Base-by-base conservation (phyloP, 768 basidiomycete species). In the Chalciporus pseudorubinellus region DNA sequence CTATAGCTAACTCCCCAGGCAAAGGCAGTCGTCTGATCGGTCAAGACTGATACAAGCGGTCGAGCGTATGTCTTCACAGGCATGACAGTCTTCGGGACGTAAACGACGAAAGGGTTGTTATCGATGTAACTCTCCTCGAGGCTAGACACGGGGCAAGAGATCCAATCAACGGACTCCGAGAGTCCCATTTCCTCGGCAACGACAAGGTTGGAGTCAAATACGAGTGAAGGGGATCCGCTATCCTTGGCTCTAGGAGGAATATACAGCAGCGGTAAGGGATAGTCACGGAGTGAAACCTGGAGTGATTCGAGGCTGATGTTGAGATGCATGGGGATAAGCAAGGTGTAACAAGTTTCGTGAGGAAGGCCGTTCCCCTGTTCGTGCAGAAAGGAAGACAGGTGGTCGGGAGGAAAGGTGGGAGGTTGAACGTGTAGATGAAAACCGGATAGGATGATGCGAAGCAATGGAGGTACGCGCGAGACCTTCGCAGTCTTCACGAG, bases 21-120 rank as follows among this genome's bases (percentile, higher is more conserved):
- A 55, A 97, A 79, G 33, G 84, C 80, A 1, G 92, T 89, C 5
- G 84, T 77, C 28, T 73, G 75, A 19, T 78, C 70, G 5, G 87
- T 82, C n/a, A 74, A 71, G 43, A 97, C 78, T 18, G 77, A 76
- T 57, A 98, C 78, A 12, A 72, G 69, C 3, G 93, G 91, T 40
- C 80, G 77, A 1, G 90, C 89, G 61, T 95, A 97, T 8, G 87
- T 90, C 70, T 98, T 98, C 60, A 95, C 88, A 0, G 95, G 89
- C 89, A 94, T 95, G 51, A 92, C 86, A 0, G 93, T 95, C 68
- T 95, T 97, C 2, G 93, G 92, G 29, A 95, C 77, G 38, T 70
- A 56, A 36, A 94, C 68, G 21, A 72, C 73, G 42, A 94, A 77
- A 6, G 79, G 75, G 2, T 72, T 68, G 24, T 79, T 74, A 6